Evolutionary conservation across 805 yeast genomes (phyloP), one percentile per base, ranked within the genome.

Genomic region (Saccharomycopsis sp.): DNA sequence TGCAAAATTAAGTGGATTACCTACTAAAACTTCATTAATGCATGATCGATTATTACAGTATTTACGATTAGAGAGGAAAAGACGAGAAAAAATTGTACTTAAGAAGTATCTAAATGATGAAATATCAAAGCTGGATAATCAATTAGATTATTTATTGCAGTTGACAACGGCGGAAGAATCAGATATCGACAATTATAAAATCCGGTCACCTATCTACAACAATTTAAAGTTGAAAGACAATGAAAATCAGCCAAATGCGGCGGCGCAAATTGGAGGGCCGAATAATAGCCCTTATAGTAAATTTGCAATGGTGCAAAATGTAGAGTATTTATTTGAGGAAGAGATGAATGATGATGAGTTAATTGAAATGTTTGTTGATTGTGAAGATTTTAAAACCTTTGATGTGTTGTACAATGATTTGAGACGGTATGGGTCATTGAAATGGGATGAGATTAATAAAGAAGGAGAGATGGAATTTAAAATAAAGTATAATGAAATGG

Each of bases 281-380:
- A 14, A 29, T 13, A n/a, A n/a, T n/a, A n/a, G n/a, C n/a, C n/a
- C n/a, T n/a, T 65, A 63, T 44, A 53, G 44, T 31, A 57, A 56
- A 40, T 58, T 66, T 34, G 60, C 67, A 2, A 42, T 63, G 24
- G 47, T 65, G 13, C 70, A 66, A 47, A 59, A 55, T 22, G 44
- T 65, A 5, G 70, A 66, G 49, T 64, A 47, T 31, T 59, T 61
- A 34, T 63, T 62, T 45, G 70, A 66, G 39, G 84, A 80, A 44
- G 68, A 73, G 45, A 66, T 77, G 53, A 85, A 79, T 52, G 85
- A 79, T 51, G 83, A 77, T 21, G 90, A 82, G 54, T 64, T 84
- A 58, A 82, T 84, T 56, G 85, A 79, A 43, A 72, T 81, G 38
- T 68, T 84, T 49, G 85, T 88, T 2, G 72, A 90, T 62, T 66